A percentile compares a stretch with the other conserved stretches of the same genome.
phyloP scores from a whole-genome alignment of 2,329 filamentous ascomycete genomes.

The Colletotrichum costaricense region DNA sequence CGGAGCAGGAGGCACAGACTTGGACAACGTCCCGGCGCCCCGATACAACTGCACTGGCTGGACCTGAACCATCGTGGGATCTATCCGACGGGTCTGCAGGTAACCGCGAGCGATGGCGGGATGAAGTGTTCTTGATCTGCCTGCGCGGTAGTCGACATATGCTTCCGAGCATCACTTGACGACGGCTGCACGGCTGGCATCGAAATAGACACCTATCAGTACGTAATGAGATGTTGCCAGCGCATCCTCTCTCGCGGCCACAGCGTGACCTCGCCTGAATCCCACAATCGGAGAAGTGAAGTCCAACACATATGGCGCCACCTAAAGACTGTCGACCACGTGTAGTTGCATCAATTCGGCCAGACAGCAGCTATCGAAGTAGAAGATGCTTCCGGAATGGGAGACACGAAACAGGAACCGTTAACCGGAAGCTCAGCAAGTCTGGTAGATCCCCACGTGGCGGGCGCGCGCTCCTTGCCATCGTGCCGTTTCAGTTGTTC shows the following conservation, averaged over 20 bases:
- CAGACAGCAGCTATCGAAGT: background rate
- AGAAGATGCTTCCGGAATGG: background rate
- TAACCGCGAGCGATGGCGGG: slow-evolving; percentile 19
- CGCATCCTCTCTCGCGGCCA: too few species aligned
- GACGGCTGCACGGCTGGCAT: slow-evolving; percentile 21
- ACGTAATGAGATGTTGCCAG: background rate
- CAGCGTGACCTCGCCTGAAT: too few species aligned
- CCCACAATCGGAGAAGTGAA: background rate
- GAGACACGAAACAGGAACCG: slow-evolving; percentile 2
- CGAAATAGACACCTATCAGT: slow-evolving; percentile 12
- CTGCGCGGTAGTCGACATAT: background rate
- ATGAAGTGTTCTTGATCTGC: slow-evolving; percentile 6
- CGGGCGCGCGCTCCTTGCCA: slow-evolving; percentile 11
- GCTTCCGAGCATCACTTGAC: slow-evolving; percentile 1
- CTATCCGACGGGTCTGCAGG: slow-evolving; percentile 22
- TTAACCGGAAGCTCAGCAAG: background rate
- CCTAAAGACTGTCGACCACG: background rate
- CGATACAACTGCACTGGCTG: slow-evolving; percentile 6
- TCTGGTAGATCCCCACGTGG: slow-evolving; percentile 1
- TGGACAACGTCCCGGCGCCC: slow-evolving; percentile 7
- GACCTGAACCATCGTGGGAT: slow-evolving; percentile 7
- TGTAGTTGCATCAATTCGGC: background rate
- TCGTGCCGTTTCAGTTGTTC: slow-evolving; percentile 22
- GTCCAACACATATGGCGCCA: slow-evolving; percentile 1
- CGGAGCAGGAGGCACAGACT: slow-evolving; percentile 19